These are phyloP conservation scores for Fusarium sacchari DNA, from an alignment of 2,329 filamentous ascomycete genomes.

Conservation along the genomic window DNA sequence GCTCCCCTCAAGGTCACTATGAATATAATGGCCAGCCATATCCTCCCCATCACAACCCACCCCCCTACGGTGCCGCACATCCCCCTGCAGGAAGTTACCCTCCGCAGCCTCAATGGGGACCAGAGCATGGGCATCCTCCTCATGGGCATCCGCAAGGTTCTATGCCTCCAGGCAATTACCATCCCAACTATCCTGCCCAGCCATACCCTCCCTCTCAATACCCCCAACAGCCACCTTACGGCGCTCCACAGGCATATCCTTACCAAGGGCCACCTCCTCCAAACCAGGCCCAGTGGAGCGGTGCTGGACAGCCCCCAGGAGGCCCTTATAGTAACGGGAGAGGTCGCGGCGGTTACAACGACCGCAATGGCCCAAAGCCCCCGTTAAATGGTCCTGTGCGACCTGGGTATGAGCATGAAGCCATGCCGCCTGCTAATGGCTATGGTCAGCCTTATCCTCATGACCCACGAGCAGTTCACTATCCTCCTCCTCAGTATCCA, in stretches of 20 bases:
- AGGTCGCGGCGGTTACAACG: constrained; percentile 57
- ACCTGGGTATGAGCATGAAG: constrained; percentile 50
- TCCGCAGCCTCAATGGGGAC: constrained; percentile 54
- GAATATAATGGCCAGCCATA: constrained; percentile 56
- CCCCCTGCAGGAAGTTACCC: constrained; percentile 51
- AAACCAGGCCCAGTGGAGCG: constrained; percentile 49
- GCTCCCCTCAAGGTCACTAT: constrained; percentile 52
- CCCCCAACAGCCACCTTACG: constrained; percentile 57
- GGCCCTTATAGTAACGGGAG: constrained; percentile 52
- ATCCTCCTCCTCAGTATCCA: constrained; percentile 49
- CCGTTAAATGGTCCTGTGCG: constrained; percentile 48
- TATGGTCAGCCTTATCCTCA: constrained; percentile 55
- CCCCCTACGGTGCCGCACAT: constrained; percentile 49
- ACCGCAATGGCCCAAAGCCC: constrained; percentile 53
- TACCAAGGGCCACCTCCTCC: constrained; percentile 52
- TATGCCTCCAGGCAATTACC: constrained; percentile 64
- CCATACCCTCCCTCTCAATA: constrained; percentile 57
- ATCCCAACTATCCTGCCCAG: constrained; percentile 68
- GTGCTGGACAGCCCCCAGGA: constrained; percentile 48
- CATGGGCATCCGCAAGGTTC: constrained; percentile 59
- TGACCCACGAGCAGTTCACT: constrained; percentile 52
- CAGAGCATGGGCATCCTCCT: constrained; percentile 53
- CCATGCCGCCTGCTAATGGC: constrained; percentile 47
- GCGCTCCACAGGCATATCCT: constrained; percentile 52
- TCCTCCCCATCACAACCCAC: constrained; percentile 45